Conservation (phyloP, 1,139 yeast genomes). For the Taphrina communis region DNA sequence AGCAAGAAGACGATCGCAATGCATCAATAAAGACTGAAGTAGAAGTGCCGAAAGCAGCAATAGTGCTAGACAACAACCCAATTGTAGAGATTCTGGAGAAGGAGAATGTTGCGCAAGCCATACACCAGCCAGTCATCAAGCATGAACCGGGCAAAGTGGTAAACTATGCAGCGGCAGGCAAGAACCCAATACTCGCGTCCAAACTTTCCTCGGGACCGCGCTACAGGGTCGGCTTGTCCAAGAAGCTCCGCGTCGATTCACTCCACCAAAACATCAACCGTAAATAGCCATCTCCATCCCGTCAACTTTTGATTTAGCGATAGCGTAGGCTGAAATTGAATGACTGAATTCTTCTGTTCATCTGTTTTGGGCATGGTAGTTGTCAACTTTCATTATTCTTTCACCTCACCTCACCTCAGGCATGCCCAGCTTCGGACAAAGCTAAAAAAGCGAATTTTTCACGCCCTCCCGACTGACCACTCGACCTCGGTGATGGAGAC, state of each 20-base stretch:
- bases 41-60: conserved; percentile 5
- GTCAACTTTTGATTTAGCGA: not conserved
- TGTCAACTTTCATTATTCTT: no score
- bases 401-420: not conserved
- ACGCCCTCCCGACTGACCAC: conserved; percentile 59
- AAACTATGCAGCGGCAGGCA: conserved; percentile 22
- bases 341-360: no score
- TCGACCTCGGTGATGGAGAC: conserved; percentile 76
- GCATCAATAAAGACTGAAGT: not conserved
- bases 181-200: not conserved
- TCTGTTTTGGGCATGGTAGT: no score
- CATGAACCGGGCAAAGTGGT: conserved; percentile 16
- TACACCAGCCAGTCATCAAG: conserved; percentile 8
- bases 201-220: conserved; percentile 18
- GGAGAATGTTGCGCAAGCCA: not conserved
- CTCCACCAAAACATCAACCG: conserved; percentile 45
- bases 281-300: conserved; percentile 18
- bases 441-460: no score
- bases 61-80: not conserved
- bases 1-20: not conserved
- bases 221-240: conserved; percentile 46
- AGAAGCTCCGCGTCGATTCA: conserved; percentile 44
- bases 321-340: conserved; percentile 1
- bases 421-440: not conserved
- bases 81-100: not conserved